Conservation (phyloP, 768 basidiomycete genomes). For the Kwoniella shandongensis region DNA sequence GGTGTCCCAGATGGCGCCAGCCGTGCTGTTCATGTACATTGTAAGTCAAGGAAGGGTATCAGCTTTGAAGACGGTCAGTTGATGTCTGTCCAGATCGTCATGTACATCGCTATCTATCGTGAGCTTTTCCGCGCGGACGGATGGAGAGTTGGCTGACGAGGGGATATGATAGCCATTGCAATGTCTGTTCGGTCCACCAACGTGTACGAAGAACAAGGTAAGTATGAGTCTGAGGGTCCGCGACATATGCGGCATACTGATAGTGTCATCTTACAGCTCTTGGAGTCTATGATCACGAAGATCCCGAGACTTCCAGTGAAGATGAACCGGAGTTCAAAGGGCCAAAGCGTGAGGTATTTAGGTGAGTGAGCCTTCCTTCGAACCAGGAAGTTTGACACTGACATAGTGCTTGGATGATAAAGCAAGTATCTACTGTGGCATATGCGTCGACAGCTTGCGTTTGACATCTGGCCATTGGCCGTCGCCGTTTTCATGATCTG, state of each 20-base stretch:
- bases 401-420: background rate
- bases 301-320: conserved; percentile 17
- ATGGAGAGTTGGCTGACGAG: background rate
- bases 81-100: conserved; percentile 40
- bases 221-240: conserved; percentile 1
- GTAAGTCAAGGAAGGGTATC: conserved; percentile 10
- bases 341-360: conserved; percentile 33
- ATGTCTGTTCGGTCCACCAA: conserved; percentile 49
- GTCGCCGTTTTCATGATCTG: conserved; percentile 42
- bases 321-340: conserved; percentile 36
- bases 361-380: conserved; percentile 24
- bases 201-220: conserved; percentile 49
- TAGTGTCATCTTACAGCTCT: too few relatives aligned
- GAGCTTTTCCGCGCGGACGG: background rate
- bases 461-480: conserved; percentile 50
- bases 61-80: background rate
- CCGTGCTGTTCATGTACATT: conserved; percentile 41
- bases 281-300: conserved; percentile 31
- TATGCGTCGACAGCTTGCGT: conserved; percentile 42
- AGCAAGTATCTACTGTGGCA: conserved; percentile 48
- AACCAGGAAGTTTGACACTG: too few relatives aligned
- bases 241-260: too few relatives aligned
- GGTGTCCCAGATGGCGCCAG: conserved; percentile 35
- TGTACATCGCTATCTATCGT: conserved; percentile 50
- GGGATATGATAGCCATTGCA: conserved; percentile 26